Conservation (phyloP, 176 grass and related monocot genomes). For the Oryza brachyantha region DNA sequence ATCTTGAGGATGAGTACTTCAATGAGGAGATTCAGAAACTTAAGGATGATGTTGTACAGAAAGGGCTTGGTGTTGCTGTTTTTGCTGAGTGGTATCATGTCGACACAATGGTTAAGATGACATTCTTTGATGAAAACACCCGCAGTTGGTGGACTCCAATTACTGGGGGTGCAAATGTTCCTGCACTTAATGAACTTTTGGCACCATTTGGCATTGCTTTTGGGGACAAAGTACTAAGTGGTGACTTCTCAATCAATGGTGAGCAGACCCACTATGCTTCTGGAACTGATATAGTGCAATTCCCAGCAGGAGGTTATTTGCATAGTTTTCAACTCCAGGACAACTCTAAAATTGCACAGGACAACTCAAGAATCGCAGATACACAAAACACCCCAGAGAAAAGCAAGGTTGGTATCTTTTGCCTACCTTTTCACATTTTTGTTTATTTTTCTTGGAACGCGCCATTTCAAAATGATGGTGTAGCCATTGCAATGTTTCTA, state of each 20-base stretch:
- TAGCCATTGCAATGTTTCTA: not conserved
- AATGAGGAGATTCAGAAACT: constrained; percentile 92
- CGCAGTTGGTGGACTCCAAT: constrained; percentile 99
- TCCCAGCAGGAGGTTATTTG: constrained; percentile 77
- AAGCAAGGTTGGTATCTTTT: constrained; percentile 47
- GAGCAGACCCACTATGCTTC: constrained; percentile 97
- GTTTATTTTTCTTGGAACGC: not conserved
- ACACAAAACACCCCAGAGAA: constrained; percentile 45
- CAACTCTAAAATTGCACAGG: constrained; percentile 44
- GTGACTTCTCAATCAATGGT: constrained; percentile 92
- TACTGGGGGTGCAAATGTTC: constrained; percentile 96
- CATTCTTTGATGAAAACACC: constrained; percentile 99
- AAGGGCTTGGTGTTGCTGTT: constrained; percentile 76
- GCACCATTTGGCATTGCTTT: constrained; percentile 86
- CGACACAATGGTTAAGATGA: constrained; percentile 96
- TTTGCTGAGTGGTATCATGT: constrained; percentile 99
- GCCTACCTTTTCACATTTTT: not conserved
- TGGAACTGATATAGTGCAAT: constrained; percentile 93
- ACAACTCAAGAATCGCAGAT: constrained; percentile 46
- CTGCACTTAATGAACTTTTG: constrained; percentile 89
- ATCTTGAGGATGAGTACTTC: constrained; percentile 97
- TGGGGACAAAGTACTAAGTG: constrained; percentile 87
- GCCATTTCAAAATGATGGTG: not conserved
- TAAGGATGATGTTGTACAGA: constrained; percentile 76
- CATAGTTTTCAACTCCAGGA: constrained; percentile 94